phyloP scores from a whole-genome alignment of 164 flowering plant genomes.

The Macadamia integrifolia region DNA sequence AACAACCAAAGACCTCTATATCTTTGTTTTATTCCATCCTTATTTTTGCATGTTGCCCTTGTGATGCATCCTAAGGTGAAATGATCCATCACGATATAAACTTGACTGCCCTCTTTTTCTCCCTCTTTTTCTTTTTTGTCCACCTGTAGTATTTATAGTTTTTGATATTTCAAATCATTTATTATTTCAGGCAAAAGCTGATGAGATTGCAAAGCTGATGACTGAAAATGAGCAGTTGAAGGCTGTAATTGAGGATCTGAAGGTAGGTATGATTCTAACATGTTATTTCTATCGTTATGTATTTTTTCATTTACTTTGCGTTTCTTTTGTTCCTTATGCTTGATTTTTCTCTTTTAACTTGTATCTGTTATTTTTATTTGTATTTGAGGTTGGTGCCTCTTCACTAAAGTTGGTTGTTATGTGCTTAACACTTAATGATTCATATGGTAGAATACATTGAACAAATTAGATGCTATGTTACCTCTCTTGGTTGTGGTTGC shows the following conservation, averaged over 20 bases:
- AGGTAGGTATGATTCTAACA: slow-evolving; percentile 39
- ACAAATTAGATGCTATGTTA: no score
- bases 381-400: no score
- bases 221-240: slow-evolving; percentile 91
- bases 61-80: no score
- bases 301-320: background rate
- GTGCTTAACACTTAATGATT: no score
- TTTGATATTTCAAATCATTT: background rate
- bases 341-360: background rate
- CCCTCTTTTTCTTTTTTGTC: no score
- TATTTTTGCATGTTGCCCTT: background rate
- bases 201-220: slow-evolving; percentile 90
- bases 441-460: no score
- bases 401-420: no score
- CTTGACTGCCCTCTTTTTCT: background rate
- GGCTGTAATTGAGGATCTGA: slow-evolving; percentile 58
- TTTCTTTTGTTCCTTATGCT: background rate
- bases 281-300: background rate
- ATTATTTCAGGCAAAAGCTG: slow-evolving; percentile 77
- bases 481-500: no score
- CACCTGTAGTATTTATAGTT: background rate
- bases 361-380: background rate
- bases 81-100: background rate
- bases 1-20: no score
- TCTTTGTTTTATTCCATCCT: no score